phyloP scores from a whole-genome alignment of 257 asterid genomes.

The Ophiorrhiza pumila region DNA sequence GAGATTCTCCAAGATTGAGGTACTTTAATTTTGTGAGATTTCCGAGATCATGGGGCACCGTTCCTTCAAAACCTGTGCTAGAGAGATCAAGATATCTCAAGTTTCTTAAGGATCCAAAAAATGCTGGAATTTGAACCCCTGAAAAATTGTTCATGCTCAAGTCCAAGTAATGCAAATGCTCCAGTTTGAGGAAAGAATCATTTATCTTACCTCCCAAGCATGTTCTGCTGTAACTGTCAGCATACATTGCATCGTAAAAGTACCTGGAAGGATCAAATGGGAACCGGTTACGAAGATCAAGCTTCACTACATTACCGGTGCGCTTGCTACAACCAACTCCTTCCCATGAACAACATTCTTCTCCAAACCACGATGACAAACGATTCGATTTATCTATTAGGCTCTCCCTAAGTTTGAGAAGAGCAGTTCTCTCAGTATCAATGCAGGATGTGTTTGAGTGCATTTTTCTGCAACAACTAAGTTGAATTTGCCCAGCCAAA shows the following conservation, averaged over 20 bases:
- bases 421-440: slow-evolving; percentile 14
- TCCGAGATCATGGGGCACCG: slow-evolving; percentile 20
- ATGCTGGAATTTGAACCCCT: slow-evolving; percentile 10
- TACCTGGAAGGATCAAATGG: not conserved
- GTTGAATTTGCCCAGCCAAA: not conserved
- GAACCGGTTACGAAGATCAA: slow-evolving; percentile 15
- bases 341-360: slow-evolving; percentile 21
- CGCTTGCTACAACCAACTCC: slow-evolving; percentile 12
- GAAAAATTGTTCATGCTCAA: slow-evolving; percentile 28
- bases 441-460: slow-evolving; percentile 9
- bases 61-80: slow-evolving; percentile 14
- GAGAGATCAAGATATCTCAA: slow-evolving; percentile 5
- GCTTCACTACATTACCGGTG: slow-evolving; percentile 15
- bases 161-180: slow-evolving; percentile 24
- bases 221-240: not conserved
- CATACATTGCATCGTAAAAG: not conserved
- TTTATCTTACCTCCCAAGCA: slow-evolving; percentile 25
- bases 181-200: slow-evolving; percentile 14
- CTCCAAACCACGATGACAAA: slow-evolving; percentile 20
- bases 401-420: slow-evolving; percentile 4
- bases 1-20: slow-evolving; percentile 19
- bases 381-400: slow-evolving; percentile 16
- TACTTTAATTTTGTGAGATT: slow-evolving; percentile 22
- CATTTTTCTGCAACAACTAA: not conserved
- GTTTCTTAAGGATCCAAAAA: slow-evolving; percentile 16